Evolutionary conservation across 1,284 basidiomycete species (phyloP), one percentile per base, ranked within the genome.

Genomic region (Cutaneotrichosporon spelunceum): DNA sequence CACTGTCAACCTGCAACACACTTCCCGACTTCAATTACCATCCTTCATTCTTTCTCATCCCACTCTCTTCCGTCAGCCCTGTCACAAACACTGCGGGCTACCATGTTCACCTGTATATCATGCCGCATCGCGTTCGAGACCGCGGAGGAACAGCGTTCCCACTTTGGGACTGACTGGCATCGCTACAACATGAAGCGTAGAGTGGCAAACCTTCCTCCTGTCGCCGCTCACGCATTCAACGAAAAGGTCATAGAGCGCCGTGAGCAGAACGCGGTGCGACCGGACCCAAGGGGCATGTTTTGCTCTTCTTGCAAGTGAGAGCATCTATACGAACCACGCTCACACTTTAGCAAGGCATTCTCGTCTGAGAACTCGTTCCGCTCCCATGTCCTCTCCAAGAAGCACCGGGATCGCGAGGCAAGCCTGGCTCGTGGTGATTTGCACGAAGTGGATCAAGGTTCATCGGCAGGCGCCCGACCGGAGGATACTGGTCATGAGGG

Each of bases 111-210:
- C 58, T 99, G 95, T 71, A 83, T 96, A 23, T 91, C 93, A 68
- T 99, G 95, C 80, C 84, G 87, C 7, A 89, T 99, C 71, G 93
- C 91, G 1, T 98, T 97, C 77, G 79, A 84, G 56, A 85, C 87
- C 26, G 87, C 93, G 11, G 87, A 89, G 56, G 90, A 93, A 58
- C 96, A 99, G 80, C 85, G 96, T 65, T 81, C 83, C 0, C 96
- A 99, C 77, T 98, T 96, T 78, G 87, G 87, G 68, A 92, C 92
- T 39, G 96, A 99, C 79, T 88, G 91, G 77, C 96, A 99, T 80
- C 84, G 94, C 57, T 99, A 99, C 81, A 99, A 99, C 78, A 93
- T 97, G 88, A 97, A 97, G 81, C 88, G 96, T 66, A 87, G 93
- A 42, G 91, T 98, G 21, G 94, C 96, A 8, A 87, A 85, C 16